Evolutionary conservation across 345 rosid genomes (phyloP).

Genomic region (Passiflora organensis): DNA sequence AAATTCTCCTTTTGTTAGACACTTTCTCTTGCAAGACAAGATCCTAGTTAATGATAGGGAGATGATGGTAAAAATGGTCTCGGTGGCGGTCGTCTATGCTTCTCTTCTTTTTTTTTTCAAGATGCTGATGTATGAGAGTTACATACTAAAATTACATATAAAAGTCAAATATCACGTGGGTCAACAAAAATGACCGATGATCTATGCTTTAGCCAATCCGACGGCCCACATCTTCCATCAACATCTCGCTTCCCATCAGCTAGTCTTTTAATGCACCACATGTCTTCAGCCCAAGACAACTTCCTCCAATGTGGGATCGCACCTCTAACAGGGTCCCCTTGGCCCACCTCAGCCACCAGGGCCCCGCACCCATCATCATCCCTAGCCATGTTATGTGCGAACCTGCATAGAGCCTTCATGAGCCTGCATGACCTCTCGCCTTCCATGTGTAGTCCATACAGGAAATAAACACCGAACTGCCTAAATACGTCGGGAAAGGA

Average conservation of each 20-base stretch:
- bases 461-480: conserved; percentile 53
- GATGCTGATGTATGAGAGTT: no score
- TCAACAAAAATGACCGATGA: conserved; percentile 57
- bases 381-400: conserved; percentile 59
- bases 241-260: neutral
- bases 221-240: conserved; percentile 18
- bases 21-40: no score
- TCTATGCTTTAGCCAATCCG: conserved; percentile 39
- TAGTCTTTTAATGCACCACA: conserved; percentile 68
- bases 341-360: conserved; percentile 53
- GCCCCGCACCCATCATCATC: conserved; percentile 66
- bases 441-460: conserved; percentile 65
- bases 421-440: conserved; percentile 44
- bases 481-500: conserved; percentile 65
- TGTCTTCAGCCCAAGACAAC: conserved; percentile 57
- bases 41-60: no score
- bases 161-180: conserved; percentile 60
- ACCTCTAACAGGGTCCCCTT: conserved; percentile 42
- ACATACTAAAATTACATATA: no score
- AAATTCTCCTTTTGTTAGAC: no score
- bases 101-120: neutral
- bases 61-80: no score
- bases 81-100: neutral
- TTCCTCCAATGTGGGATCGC: conserved; percentile 70
- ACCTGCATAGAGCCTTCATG: conserved; percentile 50